Evolutionary conservation across 306 rosid genomes (phyloP), one percentile per base, ranked within the genome.

Genomic region (Castanea mollissima): DNA sequence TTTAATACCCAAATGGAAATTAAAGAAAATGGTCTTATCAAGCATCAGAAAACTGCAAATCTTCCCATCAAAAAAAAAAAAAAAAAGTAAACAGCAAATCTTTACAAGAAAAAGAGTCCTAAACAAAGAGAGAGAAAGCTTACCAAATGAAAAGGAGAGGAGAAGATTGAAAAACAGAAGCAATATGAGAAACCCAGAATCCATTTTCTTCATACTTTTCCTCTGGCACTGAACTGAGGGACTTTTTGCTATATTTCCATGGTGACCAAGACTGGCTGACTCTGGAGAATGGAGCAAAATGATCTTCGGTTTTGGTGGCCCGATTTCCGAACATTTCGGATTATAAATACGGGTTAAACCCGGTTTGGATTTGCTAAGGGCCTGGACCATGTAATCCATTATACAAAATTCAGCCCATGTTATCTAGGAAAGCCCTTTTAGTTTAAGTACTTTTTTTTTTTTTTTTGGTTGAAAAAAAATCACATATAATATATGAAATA

Each of bases 141-240:
- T 83, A 88, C 89, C 87, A 69, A 83, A 83, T 13, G 92, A 84
- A 83, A 77, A 80, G 32, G 92, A 87, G 54, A 90, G 62, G 78
- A 79, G 59, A 16, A 81, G 80, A 78, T 87, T 88, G 84, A 92
- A 77, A 84, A 83, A 72, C 57, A 94, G 57, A 80, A 92, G 82
- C 15, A 79, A 69, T 27, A 89, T 81, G 58, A 89, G 82, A 76
- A 88, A 75, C 55, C 86, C 79, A 74, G 41, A 69, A 62, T 87
- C 85, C 86, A 88, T 81, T 57, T 12, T 80, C 21, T 83, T 83
- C 51, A 11, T 38, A 65, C 73, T 10, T 64, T 23, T 35, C 78
- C 19, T 55, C 32, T 60, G 41, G 74, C 31, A 74, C 21, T 51
- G 38, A 76, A 51, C 73, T 21, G 32, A 51, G 29, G 65, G 11